Evolutionary conservation across 345 rosid species (phyloP).

Genomic region (Pugionium cornutum): DNA sequence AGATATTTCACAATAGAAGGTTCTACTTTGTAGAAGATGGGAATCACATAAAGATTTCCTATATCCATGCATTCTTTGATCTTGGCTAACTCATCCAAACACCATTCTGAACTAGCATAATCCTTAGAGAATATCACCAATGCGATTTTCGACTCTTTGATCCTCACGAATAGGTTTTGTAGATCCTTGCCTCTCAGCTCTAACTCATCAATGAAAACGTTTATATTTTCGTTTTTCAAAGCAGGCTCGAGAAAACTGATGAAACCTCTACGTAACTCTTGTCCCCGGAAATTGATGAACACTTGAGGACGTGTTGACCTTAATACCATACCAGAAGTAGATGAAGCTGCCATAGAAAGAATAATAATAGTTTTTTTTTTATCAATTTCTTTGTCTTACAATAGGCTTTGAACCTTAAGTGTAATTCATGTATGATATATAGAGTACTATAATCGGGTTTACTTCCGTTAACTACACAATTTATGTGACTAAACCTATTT

Average conservation of each 20-base stretch:
- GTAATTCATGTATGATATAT: too few relatives aligned
- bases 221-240: constrained; percentile 4
- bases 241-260: constrained; percentile 2
- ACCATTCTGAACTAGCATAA: neutral
- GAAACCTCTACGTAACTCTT: constrained; percentile 8
- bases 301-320: constrained; percentile 8
- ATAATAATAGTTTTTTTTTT: too few relatives aligned
- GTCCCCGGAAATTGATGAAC: neutral
- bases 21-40: constrained; percentile 5
- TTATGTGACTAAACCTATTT: too few relatives aligned
- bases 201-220: constrained; percentile 8
- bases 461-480: too few relatives aligned
- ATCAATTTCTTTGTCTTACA: too few relatives aligned
- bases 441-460: too few relatives aligned
- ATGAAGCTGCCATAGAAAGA: neutral
- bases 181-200: constrained; percentile 17
- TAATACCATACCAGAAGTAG: constrained; percentile 7
- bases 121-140: constrained; percentile 11
- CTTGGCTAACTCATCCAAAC: neutral
- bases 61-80: constrained; percentile 5
- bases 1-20: neutral
- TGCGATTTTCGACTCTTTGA: constrained; percentile 1
- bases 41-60: neutral
- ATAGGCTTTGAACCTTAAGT: too few relatives aligned
- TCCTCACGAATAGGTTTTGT: constrained; percentile 7